phyloP scores from a whole-genome alignment of 805 yeast species.

The Pichia manshurica region DNA sequence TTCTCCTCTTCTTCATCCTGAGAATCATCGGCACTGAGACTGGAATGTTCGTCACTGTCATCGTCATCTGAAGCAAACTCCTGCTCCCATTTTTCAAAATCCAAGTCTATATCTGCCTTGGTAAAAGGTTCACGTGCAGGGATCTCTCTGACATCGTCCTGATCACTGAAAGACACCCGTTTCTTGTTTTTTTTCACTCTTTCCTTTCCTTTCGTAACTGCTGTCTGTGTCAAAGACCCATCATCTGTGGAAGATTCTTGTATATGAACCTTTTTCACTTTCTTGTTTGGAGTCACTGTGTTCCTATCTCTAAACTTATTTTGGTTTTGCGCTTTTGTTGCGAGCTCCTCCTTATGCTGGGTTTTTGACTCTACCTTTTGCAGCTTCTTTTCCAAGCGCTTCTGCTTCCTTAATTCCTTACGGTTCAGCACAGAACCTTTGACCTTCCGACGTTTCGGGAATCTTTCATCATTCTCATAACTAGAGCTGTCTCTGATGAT shows the following conservation, averaged over 20 bases:
- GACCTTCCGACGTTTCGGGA: conserved; percentile 24
- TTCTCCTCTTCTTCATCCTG: conserved; percentile 17
- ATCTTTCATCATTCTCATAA: conserved; percentile 31
- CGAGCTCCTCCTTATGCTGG: background rate
- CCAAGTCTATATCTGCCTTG: conserved; percentile 6
- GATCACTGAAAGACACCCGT: conserved; percentile 19
- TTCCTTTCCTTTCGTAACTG: background rate
- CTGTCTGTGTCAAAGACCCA: background rate
- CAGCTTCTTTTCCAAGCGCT: conserved; percentile 31
- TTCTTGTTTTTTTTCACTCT: conserved; percentile 13
- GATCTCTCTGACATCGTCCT: conserved; percentile 17
- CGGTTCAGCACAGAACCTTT: conserved; percentile 21
- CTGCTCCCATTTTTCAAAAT: conserved; percentile 13
- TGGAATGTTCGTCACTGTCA: conserved; percentile 9
- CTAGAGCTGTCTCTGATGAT: conserved; percentile 33
- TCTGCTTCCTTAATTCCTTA: conserved; percentile 36
- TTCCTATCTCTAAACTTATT: background rate
- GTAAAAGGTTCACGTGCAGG: conserved; percentile 9
- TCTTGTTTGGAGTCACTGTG: background rate
- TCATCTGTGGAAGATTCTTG: background rate
- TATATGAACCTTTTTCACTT: background rate
- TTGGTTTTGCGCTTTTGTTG: background rate
- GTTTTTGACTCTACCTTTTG: conserved; percentile 5
- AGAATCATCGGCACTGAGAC: conserved; percentile 11
- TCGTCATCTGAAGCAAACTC: conserved; percentile 12